Evolutionary conservation across 495 filamentous ascomycete species (phyloP).

Genomic region (Trichocladium antarcticum): DNA sequence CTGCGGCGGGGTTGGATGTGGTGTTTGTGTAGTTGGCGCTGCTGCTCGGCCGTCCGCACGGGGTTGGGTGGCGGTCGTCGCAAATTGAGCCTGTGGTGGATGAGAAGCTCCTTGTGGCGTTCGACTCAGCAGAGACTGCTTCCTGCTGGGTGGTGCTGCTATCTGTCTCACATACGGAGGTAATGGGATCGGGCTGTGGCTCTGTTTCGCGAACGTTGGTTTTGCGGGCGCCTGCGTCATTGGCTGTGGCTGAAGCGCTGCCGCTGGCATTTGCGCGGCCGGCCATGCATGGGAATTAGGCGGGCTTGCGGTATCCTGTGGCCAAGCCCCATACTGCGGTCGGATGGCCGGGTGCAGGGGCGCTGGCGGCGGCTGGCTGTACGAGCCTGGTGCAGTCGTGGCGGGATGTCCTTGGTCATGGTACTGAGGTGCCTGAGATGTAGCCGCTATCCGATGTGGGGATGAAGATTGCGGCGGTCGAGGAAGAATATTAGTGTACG

Average conservation of each 20-base stretch:
- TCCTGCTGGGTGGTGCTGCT: neutral
- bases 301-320: slow-evolving; percentile 14
- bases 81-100: neutral
- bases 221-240: neutral
- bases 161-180: slow-evolving; percentile 23
- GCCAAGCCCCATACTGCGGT: slow-evolving; percentile 31
- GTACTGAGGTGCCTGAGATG: slow-evolving; percentile 4
- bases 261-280: neutral
- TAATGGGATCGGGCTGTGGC: slow-evolving; percentile 26
- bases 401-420: slow-evolving; percentile 7
- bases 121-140: slow-evolving; percentile 8
- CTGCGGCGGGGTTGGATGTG: neutral
- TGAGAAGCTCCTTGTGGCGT: slow-evolving; percentile 3
- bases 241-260: neutral
- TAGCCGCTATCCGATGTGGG: neutral
- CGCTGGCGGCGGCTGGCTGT: slow-evolving; percentile 9
- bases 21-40: neutral
- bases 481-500: slow-evolving; percentile 13
- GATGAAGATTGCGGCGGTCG: slow-evolving; percentile 2
- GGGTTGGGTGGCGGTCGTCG: too few species aligned
- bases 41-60: neutral
- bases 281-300: slow-evolving; percentile 15
- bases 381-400: slow-evolving; percentile 3
- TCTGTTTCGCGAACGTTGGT: slow-evolving; percentile 19
- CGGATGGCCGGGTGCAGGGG: slow-evolving; percentile 38